These are phyloP conservation scores for Chlorencoelia australis DNA, from an alignment of 2,329 filamentous ascomycete genomes.

Conservation along the genomic window DNA sequence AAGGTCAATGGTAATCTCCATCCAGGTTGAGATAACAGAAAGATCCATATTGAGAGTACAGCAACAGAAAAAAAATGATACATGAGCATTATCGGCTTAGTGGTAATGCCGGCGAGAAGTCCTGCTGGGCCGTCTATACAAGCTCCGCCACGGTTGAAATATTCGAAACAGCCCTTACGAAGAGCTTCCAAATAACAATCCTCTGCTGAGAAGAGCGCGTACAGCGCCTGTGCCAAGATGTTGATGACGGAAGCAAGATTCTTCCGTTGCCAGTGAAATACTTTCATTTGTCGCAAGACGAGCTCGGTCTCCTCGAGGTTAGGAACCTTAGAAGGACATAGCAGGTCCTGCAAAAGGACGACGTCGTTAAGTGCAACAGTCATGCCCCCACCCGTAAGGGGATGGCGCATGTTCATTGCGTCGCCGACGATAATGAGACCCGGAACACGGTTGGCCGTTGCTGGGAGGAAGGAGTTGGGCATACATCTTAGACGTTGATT, in stretches of 20 bases:
- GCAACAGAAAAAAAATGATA: constrained; percentile 94
- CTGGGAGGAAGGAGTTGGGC: constrained; percentile 53
- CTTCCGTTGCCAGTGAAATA: constrained; percentile 85
- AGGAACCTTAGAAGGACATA: constrained; percentile 59
- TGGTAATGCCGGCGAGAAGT: constrained; percentile 74
- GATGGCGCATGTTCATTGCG: constrained; percentile 99
- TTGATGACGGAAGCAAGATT: constrained; percentile 80
- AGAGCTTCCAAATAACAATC: constrained; percentile 67
- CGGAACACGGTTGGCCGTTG: constrained; percentile 48
- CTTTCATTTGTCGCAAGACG: constrained; percentile 52
- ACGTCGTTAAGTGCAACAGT: constrained; percentile 94
- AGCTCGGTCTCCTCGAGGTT: constrained; percentile 55
- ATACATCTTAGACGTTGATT: no score
- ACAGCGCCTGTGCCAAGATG: constrained; percentile 90
- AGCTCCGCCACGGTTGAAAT: constrained; percentile 67
- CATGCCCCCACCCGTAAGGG: constrained; percentile 94
- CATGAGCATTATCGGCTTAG: constrained; percentile 66
- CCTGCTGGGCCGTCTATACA: constrained; percentile 70
- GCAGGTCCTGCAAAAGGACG: constrained; percentile 61
- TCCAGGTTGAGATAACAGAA: no score
- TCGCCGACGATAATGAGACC: constrained; percentile 80
- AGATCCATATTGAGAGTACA: constrained; percentile 70
- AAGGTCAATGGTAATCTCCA: constrained; percentile 55
- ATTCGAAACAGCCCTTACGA: constrained; percentile 82
- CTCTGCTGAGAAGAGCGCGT: constrained; percentile 80